Base-by-base conservation (phyloP, 768 basidiomycete genomes). In the Rubroboletus pulcherrimus region DNA sequence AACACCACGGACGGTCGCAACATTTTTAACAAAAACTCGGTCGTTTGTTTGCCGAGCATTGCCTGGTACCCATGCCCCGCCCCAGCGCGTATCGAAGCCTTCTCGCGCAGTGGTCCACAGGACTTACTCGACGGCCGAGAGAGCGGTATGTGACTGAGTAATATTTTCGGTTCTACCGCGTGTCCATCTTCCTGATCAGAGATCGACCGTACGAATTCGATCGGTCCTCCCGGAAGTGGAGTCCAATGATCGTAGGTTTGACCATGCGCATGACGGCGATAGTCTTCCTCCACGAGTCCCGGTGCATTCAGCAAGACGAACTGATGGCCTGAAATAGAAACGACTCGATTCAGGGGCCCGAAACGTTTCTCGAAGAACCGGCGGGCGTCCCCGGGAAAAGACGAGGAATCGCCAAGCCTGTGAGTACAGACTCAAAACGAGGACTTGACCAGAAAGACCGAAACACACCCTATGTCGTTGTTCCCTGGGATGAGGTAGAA, bases 61-160 rank as follows among this genome's bases (percentile, higher is more conserved):
- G 86, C 88, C 69, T 91, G 91, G 66, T 90, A 93, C 4, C 91
- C 91, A 53, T 80, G 80, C 1, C 93, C 91, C 7, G 86, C 89
- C 12, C 89, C 88, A 49, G 85, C 80, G 15, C 79, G 79, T 61
- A 96, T 91, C 8, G 80, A 77, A 0, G 85, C 86, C 45, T 75
- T 76, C 66, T 95, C 92, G 57, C 92, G 79, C 21, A 84, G 58
- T 0, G 88, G 85, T 15, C 94, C 94, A 63, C 94, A 97, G 0
- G 77, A 73, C 7, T 86, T 86, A 5, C 80, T 79, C 53, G 90
- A 89, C 1, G 87, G 80, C 35, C 94, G 79, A 7, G 83, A 82
- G 15, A 97, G 76, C 5, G 94, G 94, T 44, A 97, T 93, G 68
- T 98, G 94, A 50, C 81, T 87, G 54, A 98, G 77, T 26, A 98